Evolutionary conservation across 805 yeast genomes (phyloP).

Genomic region (Isabelozyma heimii): DNA sequence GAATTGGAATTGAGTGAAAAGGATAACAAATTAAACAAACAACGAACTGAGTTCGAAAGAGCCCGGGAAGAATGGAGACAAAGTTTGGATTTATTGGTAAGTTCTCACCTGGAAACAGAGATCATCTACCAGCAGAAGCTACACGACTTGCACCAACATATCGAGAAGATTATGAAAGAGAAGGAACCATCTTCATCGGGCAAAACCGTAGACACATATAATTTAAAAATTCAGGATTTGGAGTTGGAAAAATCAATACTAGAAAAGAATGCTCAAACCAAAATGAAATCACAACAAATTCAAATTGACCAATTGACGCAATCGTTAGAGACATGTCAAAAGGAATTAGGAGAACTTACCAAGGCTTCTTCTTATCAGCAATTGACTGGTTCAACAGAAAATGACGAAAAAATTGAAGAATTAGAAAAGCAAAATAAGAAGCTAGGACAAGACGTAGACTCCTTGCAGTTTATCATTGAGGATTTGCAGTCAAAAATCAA

Average conservation of each 20-base stretch:
- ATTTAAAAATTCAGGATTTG: constrained; percentile 8
- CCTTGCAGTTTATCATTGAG: constrained; percentile 12
- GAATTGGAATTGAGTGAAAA: constrained; percentile 40
- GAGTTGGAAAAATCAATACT: constrained; percentile 9
- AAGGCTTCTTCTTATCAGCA: background rate
- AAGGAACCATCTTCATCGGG: background rate
- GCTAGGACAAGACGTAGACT: constrained; percentile 12
- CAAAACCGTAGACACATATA: background rate
- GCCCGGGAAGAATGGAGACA: constrained; percentile 61
- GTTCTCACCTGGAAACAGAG: constrained; percentile 56
- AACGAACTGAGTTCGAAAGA: constrained; percentile 45
- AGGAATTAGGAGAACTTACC: constrained; percentile 1
- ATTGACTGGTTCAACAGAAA: background rate
- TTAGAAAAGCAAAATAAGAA: constrained; percentile 6
- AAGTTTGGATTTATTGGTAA: constrained; percentile 53
- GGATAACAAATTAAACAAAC: constrained; percentile 47
- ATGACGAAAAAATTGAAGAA: constrained; percentile 4
- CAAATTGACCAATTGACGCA: constrained; percentile 3
- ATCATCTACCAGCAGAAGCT: constrained; percentile 46
- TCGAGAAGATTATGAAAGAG: constrained; percentile 3
- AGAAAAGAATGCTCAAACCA: constrained; percentile 12
- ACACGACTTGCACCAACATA: constrained; percentile 23
- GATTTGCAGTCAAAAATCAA: constrained; percentile 10
- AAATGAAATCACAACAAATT: constrained; percentile 5
- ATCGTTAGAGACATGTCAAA: background rate